Conservation (phyloP, 2,329 filamentous ascomycete species). For the Coniosporium tulheliwenetii region DNA sequence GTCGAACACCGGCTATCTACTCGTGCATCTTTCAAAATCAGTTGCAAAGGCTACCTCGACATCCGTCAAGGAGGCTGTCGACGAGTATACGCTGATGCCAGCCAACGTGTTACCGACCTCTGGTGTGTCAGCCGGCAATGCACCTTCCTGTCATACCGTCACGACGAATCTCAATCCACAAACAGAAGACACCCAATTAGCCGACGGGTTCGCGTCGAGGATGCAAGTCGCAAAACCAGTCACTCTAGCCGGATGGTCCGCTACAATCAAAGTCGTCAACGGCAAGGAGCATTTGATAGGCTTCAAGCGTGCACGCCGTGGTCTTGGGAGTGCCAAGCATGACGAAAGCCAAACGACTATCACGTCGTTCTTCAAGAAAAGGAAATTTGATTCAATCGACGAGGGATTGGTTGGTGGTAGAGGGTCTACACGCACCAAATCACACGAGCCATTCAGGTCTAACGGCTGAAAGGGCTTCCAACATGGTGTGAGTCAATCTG, state of each 20-base stretch:
- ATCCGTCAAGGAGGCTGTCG: too few species aligned
- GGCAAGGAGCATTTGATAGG: slow-evolving; percentile 54
- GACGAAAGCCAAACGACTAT: slow-evolving; percentile 64
- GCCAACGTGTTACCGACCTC: background rate
- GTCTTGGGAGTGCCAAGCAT: slow-evolving; percentile 63
- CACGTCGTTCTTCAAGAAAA: slow-evolving; percentile 59
- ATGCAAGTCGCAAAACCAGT: too few species aligned
- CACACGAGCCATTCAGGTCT: background rate
- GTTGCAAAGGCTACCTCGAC: too few species aligned
- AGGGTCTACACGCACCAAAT: background rate
- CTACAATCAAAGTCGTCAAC: slow-evolving; percentile 48
- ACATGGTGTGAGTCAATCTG: slow-evolving; percentile 10
- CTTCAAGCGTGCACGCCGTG: slow-evolving; percentile 65
- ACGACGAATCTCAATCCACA: background rate
- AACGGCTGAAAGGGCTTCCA: background rate
- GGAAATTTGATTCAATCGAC: slow-evolving; percentile 21
- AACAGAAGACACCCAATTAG: too few species aligned
- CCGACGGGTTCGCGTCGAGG: too few species aligned
- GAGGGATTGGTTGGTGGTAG: too few species aligned
- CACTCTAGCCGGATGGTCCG: slow-evolving; percentile 22
- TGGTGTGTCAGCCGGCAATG: background rate
- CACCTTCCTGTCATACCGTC: background rate
- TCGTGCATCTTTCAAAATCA: slow-evolving; percentile 20
- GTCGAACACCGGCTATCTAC: slow-evolving; percentile 51
- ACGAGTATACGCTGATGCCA: background rate